Evolutionary conservation across 768 basidiomycete species (phyloP).

Genomic region (Psilocybe azurescens): DNA sequence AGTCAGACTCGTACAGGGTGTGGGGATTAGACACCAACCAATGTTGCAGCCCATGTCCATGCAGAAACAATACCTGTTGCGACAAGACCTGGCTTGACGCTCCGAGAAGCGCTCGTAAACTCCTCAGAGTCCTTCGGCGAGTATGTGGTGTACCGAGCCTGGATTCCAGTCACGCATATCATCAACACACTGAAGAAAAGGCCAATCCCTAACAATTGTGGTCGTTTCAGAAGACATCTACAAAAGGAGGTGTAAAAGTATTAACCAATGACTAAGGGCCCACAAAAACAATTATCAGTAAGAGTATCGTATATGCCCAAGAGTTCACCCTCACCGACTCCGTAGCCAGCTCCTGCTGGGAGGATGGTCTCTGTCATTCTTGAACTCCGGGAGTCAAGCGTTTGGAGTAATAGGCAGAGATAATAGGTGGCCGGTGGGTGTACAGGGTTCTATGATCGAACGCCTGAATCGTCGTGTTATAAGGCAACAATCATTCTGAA

Average conservation of each 20-base stretch:
- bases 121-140: slow-evolving; percentile 84
- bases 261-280: not conserved
- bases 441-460: no score
- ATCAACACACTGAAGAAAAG: slow-evolving; percentile 87
- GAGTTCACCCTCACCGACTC: not conserved
- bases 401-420: no score
- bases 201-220: slow-evolving; percentile 67
- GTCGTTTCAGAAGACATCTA: no score
- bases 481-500: no score
- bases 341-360: slow-evolving; percentile 4
- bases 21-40: slow-evolving; percentile 43
- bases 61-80: slow-evolving; percentile 92
- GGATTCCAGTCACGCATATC: slow-evolving; percentile 77
- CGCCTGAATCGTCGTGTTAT: no score
- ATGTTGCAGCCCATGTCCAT: slow-evolving; percentile 89
- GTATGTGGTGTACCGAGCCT: slow-evolving; percentile 83
- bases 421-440: no score
- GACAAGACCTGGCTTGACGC: slow-evolving; percentile 90
- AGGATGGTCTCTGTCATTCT: slow-evolving; percentile 6
- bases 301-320: no score
- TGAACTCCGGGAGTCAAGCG: not conserved
- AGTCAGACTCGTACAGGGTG: not conserved
- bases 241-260: not conserved
- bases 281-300: no score
- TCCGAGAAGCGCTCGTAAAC: slow-evolving; percentile 81